A percentile compares a stretch with the other conserved stretches of the same genome.
Conservation (phyloP, 164 flowering plant genomes). For the Chimonanthus praecox region DNA sequence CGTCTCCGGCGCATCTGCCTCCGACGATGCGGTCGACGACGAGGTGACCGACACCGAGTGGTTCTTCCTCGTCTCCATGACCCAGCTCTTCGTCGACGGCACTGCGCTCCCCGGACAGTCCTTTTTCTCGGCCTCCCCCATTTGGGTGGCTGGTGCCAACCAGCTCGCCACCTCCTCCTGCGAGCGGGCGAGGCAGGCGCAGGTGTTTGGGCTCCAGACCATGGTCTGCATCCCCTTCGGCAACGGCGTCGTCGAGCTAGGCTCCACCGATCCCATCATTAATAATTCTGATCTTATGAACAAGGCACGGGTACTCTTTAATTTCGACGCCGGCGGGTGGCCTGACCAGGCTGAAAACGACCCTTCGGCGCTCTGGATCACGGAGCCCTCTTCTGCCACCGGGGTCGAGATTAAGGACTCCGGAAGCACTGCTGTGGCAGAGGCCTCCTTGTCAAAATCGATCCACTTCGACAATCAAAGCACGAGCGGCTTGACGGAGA, state of each 20-base stretch:
- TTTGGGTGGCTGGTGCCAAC: conserved; percentile 65
- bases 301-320: conserved; percentile 61
- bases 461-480: conserved; percentile 35
- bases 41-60: conserved; percentile 96
- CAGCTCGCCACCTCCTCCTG: conserved; percentile 43
- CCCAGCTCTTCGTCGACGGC: conserved; percentile 59
- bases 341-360: conserved; percentile 49
- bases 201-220: conserved; percentile 69
- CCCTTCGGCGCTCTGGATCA: conserved; percentile 62
- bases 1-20: conserved; percentile 40
- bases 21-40: conserved; percentile 59
- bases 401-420: conserved; percentile 31
- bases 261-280: conserved; percentile 60
- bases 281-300: conserved; percentile 72
- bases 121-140: conserved; percentile 30
- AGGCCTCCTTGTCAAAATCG: conserved; percentile 19
- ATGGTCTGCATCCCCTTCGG: conserved; percentile 70
- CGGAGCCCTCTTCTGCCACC: conserved; percentile 38
- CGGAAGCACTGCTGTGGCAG: neutral
- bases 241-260: conserved; percentile 82
- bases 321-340: conserved; percentile 37
- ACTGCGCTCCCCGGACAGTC: conserved; percentile 81
- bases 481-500: conserved; percentile 45
- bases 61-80: conserved; percentile 91
- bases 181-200: conserved; percentile 71